phyloP scores from a whole-genome alignment of 2,329 filamentous ascomycete genomes.

The Aaosphaeria arxii region DNA sequence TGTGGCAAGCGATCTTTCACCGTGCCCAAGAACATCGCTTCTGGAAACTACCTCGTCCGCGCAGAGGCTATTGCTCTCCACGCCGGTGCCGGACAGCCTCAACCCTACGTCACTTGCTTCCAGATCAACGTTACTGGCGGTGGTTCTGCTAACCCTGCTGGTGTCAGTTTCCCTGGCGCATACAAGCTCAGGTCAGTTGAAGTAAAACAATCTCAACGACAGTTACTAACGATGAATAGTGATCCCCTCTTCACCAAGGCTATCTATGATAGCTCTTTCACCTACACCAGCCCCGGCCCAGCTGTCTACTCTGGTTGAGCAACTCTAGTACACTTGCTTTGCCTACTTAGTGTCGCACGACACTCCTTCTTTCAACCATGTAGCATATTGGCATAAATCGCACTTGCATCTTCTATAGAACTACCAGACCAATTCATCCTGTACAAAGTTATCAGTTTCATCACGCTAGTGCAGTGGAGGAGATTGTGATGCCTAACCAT shows the following conservation, averaged over 20 bases:
- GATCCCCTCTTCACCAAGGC: conserved; percentile 32
- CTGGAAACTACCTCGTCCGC: conserved; percentile 33
- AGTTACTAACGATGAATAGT: conserved; percentile 4
- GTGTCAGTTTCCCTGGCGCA: conserved; percentile 33
- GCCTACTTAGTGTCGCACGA: too few species aligned
- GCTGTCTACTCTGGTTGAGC: conserved; percentile 30
- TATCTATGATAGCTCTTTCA: conserved; percentile 32
- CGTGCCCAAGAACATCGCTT: conserved; percentile 31
- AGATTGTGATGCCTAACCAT: too few species aligned
- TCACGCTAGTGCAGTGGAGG: too few species aligned
- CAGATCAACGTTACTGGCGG: conserved; percentile 37
- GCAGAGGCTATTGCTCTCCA: conserved; percentile 34
- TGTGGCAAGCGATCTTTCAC: conserved; percentile 36
- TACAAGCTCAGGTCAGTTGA: conserved; percentile 24
- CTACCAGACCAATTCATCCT: too few species aligned
- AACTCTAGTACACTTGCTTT: not conserved
- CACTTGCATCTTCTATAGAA: not conserved
- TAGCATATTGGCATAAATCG: not conserved
- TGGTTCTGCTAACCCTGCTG: conserved; percentile 28
- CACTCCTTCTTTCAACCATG: not conserved
- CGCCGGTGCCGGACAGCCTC: conserved; percentile 26
- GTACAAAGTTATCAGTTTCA: too few species aligned
- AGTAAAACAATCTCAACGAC: not conserved
- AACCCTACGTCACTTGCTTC: conserved; percentile 37
- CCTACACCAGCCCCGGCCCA: conserved; percentile 33